Evolutionary conservation across 225 moss, liverwort and hornwort genomes (phyloP).

Genomic region (Ulota crispa): DNA sequence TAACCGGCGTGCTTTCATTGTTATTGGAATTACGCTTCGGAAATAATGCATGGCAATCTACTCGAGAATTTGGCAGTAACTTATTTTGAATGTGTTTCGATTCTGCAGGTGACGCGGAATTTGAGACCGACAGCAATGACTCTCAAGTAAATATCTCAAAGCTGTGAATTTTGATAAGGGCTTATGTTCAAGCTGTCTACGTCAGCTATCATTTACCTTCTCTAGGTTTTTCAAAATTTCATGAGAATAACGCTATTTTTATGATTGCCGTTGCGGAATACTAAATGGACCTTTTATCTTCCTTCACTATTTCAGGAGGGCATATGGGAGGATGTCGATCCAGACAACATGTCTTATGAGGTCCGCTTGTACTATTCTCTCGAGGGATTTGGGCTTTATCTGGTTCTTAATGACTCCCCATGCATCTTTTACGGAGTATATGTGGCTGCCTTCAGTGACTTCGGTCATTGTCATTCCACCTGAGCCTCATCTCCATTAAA

Average conservation of each 20-base stretch:
- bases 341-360: conserved; percentile 90
- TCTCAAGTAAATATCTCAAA: conserved; percentile 54
- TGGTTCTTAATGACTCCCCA: neutral
- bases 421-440: neutral
- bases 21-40: neutral
- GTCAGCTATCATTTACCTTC: neutral
- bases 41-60: neutral
- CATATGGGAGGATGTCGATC: conserved; percentile 85
- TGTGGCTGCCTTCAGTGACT: neutral
- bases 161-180: neutral
- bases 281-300: conserved; percentile 8
- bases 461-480: neutral
- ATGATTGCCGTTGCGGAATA: neutral
- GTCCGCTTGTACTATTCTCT: conserved; percentile 25
- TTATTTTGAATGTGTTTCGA: neutral
- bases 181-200: conserved; percentile 6
- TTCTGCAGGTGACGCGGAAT: conserved; percentile 64
- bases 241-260: neutral
- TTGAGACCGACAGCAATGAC: conserved; percentile 70
- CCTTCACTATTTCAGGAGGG: conserved; percentile 44
- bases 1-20: neutral
- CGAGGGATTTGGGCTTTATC: conserved; percentile 2
- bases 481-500: neutral
- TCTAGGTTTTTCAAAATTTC: neutral
- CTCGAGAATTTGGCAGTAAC: neutral